A percentile compares a stretch with the other conserved stretches of the same genome.
phyloP scores from a whole-genome alignment of 1,284 basidiomycete genomes.

The Sparassis latifolia region DNA sequence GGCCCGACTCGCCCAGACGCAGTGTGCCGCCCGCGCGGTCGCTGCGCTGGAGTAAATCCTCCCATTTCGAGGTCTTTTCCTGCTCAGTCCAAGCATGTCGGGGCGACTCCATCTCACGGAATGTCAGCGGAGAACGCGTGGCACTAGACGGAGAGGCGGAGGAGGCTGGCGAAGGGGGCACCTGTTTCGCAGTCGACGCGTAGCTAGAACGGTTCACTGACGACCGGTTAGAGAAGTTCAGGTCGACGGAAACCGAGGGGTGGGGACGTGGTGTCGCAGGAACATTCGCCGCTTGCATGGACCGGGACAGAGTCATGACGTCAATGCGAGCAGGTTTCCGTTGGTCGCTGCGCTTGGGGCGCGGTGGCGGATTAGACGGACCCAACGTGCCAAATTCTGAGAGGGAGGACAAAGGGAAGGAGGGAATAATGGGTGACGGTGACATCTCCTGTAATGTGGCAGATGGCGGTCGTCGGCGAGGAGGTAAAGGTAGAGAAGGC shows the following conservation, averaged over 20 bases:
- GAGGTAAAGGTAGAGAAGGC: slow-evolving; percentile 26
- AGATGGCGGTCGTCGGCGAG: slow-evolving; percentile 15
- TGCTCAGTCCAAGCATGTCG: slow-evolving; percentile 43
- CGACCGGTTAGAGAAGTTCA: slow-evolving; percentile 12
- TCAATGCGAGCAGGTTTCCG: slow-evolving; percentile 17
- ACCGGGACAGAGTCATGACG: slow-evolving; percentile 13
- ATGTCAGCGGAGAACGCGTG: slow-evolving; percentile 32
- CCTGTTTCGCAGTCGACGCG: slow-evolving; percentile 21
- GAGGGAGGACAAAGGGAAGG: slow-evolving; percentile 20
- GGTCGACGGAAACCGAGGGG: slow-evolving; percentile 15
- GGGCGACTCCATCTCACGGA: slow-evolving; percentile 40
- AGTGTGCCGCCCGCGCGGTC: slow-evolving; percentile 64
- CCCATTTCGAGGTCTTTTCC: slow-evolving; percentile 67
- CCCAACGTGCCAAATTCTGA: slow-evolving; percentile 23
- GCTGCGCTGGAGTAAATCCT: slow-evolving; percentile 57
- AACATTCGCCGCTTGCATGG: slow-evolving; percentile 12
- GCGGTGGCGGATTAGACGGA: slow-evolving; percentile 14
- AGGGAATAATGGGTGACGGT: slow-evolving; percentile 24
- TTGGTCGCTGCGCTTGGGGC: slow-evolving; percentile 22
- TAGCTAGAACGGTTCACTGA: slow-evolving; percentile 26
- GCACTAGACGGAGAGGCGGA: slow-evolving; percentile 16
- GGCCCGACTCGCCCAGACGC: slow-evolving; percentile 39
- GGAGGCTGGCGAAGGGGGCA: slow-evolving; percentile 12
- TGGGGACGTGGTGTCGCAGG: slow-evolving; percentile 20
- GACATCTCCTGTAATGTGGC: slow-evolving; percentile 5